A percentile compares a stretch with the other conserved stretches of the same genome.
These are phyloP conservation scores for Fusarium sp. DNA, from an alignment of 2,329 filamentous ascomycete genomes.

Conservation along the genomic window DNA sequence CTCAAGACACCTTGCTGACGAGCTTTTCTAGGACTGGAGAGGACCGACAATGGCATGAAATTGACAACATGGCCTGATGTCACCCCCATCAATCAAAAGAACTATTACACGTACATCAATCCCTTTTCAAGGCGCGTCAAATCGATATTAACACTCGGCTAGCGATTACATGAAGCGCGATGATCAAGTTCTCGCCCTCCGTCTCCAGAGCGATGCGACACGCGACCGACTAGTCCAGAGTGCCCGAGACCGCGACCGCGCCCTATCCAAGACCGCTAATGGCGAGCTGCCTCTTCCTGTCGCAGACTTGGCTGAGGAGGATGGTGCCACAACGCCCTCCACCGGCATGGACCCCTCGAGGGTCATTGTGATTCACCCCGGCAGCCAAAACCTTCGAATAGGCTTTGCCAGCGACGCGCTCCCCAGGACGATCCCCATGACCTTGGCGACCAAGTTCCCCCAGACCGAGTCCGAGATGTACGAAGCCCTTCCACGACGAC, in stretches of 20 bases:
- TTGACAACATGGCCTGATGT: conserved; percentile 94
- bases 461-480: conserved; percentile 87
- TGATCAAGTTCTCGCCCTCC: conserved; percentile 91
- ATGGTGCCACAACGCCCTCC: conserved; percentile 65
- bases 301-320: conserved; percentile 69
- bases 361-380: conserved; percentile 93
- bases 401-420: conserved; percentile 96
- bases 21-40: conserved; percentile 78
- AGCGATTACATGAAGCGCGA: conserved; percentile 99
- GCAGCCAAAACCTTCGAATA: conserved; percentile 94
- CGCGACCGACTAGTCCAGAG: conserved; percentile 86
- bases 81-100: conserved; percentile 97
- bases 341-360: conserved; percentile 83
- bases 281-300: conserved; percentile 73
- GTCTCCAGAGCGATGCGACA: conserved; percentile 88
- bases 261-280: conserved; percentile 79
- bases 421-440: conserved; percentile 94
- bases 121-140: background rate
- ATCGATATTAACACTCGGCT: conserved; percentile 31
- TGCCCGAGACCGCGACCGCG: conserved; percentile 88
- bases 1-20: conserved; percentile 42
- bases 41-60: conserved; percentile 98
- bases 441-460: conserved; percentile 82
- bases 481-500: conserved; percentile 80
- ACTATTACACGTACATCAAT: conserved; percentile 87